Base-by-base conservation (phyloP, 441 rosid genomes). In the Viola pubescens region DNA sequence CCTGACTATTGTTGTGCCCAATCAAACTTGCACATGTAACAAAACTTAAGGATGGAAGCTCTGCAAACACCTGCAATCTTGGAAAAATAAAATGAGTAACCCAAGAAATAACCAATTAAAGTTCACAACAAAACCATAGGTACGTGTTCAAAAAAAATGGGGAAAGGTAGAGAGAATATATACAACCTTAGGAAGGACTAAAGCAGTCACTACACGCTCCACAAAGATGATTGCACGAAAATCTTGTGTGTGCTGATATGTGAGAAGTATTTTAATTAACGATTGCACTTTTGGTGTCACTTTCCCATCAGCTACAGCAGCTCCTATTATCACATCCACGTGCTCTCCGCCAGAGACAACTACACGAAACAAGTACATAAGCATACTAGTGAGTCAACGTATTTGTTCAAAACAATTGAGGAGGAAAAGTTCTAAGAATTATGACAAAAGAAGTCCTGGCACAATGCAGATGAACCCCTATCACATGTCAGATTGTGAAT, bases 281-380 rank as follows among this genome's bases (percentile, higher is more conserved):
- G 97, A 88, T 57, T 90, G 99, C 66, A 94, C 99, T 77, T 94
- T 94, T 11, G 99, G 99, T 49, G 99, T 90, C 75, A 94, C 99
- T 73, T 94, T 90, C 70, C 97, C 99, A 75, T 94, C 99, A 75
- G 99, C 99, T 62, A 94, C 99, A 58, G 97, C 97, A 37, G 97
- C 97, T 58, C 99, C 99, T 67, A 90, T 90, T 50, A 88, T 77
- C 74, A 78, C 87, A 73, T 94, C 99, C 64, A 94, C 94, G 49
- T 94, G 99, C 73, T 94, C 99, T 52, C 99, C 99, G n/a, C 97
- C 94, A 59, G 99, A 94, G 65, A 87, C 99, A 75, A 85, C 99
- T 94, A 68, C n/a, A 71, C 13, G 70, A 75, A 48, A 71, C 60
- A 67, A 58, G 49, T 38, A 54, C 6, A 66, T 8, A 56, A 68